Evolutionary conservation across 108 stramenopile genomes (phyloP), one percentile per base, ranked within the genome.

Genomic region (Nitzschia inconspicua): DNA sequence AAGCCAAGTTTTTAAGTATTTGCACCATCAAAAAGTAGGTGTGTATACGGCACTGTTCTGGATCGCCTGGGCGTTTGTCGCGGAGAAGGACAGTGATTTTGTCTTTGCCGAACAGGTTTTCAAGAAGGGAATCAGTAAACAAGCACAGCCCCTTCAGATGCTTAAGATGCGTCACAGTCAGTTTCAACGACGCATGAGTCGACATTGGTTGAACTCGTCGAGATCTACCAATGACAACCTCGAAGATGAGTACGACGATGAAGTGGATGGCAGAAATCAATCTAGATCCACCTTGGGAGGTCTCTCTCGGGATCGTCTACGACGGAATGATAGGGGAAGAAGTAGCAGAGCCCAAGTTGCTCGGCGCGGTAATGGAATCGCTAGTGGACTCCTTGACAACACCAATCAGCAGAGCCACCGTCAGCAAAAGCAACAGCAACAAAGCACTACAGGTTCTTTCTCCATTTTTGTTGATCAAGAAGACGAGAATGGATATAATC

Each of bases 161-260:
- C 47, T 93, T 31, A 71, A 86, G 57, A 64, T 79, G 42, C 78
- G 91, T 24, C 76, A 87, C 48, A 77, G 75, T 41, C 87, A 88
- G 56, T 93, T 93, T 60, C 82, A 88, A 66, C 57, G 87, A 46
- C 75, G 90, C 40, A 86, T 92, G 90, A 79, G 73, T 62, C 76
- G 85, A n/a, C 73, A 82, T 46, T 86, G 85, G 85, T 56, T 86
- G 41, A 86, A 88, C 68, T 52, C 66, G 0, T 83, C 70, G 11
- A 47, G 73, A 23, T n/a, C n/a, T n/a, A 36, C 30, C 7, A 78
- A 75, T 26, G 68, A 68, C 49, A 48, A 60, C 4, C 50, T 76
- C 0, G 70, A 70, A 0, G 83, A 73, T 14, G 78, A 75, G 10
- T 66, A 60, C 16, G 79, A 72, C 1, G 72, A 63, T 20, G 73